Evolutionary conservation across 495 filamentous ascomycete species (phyloP).

Genomic region (Letharia lupina): DNA sequence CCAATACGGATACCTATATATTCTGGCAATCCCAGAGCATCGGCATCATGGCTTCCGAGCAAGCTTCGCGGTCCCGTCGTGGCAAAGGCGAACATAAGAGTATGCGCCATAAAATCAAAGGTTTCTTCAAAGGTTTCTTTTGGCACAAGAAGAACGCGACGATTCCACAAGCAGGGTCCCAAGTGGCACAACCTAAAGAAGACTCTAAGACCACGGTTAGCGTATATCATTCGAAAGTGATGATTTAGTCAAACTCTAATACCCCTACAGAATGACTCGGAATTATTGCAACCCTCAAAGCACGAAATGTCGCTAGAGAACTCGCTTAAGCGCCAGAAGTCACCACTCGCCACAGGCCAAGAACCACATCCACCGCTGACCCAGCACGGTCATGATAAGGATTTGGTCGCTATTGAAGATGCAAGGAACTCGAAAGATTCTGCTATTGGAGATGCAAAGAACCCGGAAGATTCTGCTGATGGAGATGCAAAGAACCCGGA

Average conservation of each 20-base stretch:
- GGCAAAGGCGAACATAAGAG: neutral
- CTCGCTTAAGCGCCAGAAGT: too few relatives aligned
- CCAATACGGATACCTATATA: neutral
- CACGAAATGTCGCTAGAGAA: too few relatives aligned
- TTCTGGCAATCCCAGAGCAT: constrained; percentile 3
- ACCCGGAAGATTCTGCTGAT: constrained; percentile 2
- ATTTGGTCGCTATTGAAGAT: too few relatives aligned
- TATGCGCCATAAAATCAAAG: neutral
- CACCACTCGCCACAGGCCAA: too few relatives aligned
- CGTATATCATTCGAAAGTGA: too few relatives aligned
- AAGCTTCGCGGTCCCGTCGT: neutral
- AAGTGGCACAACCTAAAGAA: neutral
- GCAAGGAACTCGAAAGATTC: constrained; percentile 5
- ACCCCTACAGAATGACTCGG: too few relatives aligned
- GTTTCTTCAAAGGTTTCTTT: neutral
- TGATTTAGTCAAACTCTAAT: too few relatives aligned
- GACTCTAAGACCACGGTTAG: neutral
- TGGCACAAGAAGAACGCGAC: neutral
- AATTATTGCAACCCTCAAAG: too few relatives aligned
- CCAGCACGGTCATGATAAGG: too few relatives aligned
- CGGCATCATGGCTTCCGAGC: too few relatives aligned
- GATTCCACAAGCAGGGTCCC: neutral
- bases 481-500: neutral
- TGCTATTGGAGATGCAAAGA: neutral
- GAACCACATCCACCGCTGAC: too few relatives aligned